Conservation (phyloP, 2,329 filamentous ascomycete genomes). For the Monilinia laxa region DNA sequence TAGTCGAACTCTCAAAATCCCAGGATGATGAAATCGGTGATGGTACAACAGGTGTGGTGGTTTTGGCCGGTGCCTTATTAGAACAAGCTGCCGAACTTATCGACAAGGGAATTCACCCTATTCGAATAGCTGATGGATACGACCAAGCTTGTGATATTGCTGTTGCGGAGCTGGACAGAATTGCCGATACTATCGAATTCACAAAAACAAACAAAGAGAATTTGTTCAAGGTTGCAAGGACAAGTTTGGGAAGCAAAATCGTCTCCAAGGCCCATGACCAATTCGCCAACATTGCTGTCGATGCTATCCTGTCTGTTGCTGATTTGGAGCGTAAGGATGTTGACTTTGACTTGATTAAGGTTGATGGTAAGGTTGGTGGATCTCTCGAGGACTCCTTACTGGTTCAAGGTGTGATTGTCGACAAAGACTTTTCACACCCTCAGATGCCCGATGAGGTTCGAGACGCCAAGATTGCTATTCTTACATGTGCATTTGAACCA, state of each 20-base stretch:
- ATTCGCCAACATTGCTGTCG: constrained; percentile 94
- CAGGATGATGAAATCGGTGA: constrained; percentile 99
- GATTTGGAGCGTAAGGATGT: constrained; percentile 96
- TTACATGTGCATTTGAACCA: constrained; percentile 97
- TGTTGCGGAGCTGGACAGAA: constrained; percentile 85
- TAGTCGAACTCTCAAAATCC: constrained; percentile 96
- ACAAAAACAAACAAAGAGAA: constrained; percentile 76
- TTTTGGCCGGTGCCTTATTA: constrained; percentile 87
- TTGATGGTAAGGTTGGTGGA: constrained; percentile 96
- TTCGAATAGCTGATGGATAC: constrained; percentile 96
- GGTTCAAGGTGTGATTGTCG: constrained; percentile 96
- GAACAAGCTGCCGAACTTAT: constrained; percentile 97
- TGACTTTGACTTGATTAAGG: constrained; percentile 98
- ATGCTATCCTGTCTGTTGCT: constrained; percentile 93
- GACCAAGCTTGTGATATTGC: constrained; percentile 97
- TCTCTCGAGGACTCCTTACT: constrained; percentile 89
- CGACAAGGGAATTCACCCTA: constrained; percentile 99
- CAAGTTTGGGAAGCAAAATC: constrained; percentile 96
- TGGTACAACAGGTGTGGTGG: constrained; percentile 95
- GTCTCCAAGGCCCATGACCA: constrained; percentile 98
- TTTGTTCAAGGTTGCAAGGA: constrained; percentile 91
- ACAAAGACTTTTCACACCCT: constrained; percentile 99
- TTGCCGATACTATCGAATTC: constrained; percentile 90
- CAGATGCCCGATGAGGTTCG: constrained; percentile 96
- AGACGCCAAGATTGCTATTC: constrained; percentile 95